A percentile compares a stretch with the other conserved stretches of the same genome.
Conservation (phyloP, 2,329 filamentous ascomycete species). For the Neonectria faginata region DNA sequence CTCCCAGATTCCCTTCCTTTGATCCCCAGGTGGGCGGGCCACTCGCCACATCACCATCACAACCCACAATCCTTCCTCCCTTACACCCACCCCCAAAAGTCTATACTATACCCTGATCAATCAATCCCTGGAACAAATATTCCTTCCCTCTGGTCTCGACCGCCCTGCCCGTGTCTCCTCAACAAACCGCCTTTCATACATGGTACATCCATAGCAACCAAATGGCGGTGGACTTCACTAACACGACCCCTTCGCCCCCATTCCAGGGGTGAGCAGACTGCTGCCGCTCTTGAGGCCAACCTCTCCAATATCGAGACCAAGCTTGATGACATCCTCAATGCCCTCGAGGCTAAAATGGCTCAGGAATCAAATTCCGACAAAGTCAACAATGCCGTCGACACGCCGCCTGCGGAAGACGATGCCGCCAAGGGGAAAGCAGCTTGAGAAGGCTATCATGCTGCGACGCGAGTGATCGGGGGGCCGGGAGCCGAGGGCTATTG, state of each 20-base stretch:
- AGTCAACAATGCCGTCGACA: slow-evolving; percentile 6
- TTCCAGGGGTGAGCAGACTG: slow-evolving; percentile 65
- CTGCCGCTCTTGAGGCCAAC: slow-evolving; percentile 64
- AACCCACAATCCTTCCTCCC: not conserved
- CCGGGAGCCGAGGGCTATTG: not conserved
- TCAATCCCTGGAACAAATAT: not conserved
- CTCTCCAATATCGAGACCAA: slow-evolving; percentile 65
- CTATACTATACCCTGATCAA: not conserved
- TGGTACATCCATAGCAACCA: slow-evolving; percentile 11
- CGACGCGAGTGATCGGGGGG: not conserved
- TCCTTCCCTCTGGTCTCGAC: slow-evolving; percentile 14
- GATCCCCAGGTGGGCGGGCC: not conserved
- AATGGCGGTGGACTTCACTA: slow-evolving; percentile 26
- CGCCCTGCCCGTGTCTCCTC: not conserved
- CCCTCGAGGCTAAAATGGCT: slow-evolving; percentile 52
- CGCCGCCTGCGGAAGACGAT: slow-evolving; percentile 9
- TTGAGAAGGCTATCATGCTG: not conserved
- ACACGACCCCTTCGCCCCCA: slow-evolving; percentile 25
- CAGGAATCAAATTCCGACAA: slow-evolving; percentile 17
- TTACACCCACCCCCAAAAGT: not conserved
- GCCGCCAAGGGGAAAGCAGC: slow-evolving; percentile 16
- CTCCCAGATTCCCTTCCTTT: not conserved
- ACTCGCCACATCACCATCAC: not conserved
- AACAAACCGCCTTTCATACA: not conserved
- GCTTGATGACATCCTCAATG: slow-evolving; percentile 66